Conservation (phyloP, 345 rosid species). For the Acer campestre region DNA sequence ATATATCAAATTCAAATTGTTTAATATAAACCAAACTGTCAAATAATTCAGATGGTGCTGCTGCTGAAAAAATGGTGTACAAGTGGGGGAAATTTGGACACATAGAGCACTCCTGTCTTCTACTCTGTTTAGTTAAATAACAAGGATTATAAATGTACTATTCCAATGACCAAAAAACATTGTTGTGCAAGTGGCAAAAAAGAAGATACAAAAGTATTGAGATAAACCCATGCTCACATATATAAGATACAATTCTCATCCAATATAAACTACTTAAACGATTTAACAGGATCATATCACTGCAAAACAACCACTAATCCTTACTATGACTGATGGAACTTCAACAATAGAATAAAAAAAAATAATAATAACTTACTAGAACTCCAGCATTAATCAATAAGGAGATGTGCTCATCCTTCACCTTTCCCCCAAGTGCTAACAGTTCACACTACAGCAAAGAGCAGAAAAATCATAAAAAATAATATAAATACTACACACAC, state of each 20-base stretch:
- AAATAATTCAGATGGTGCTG: neutral
- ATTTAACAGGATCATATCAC: neutral
- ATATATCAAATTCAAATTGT: neutral
- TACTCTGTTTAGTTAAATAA: neutral
- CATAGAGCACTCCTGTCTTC: neutral
- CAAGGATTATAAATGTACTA: neutral
- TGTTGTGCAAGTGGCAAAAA: neutral
- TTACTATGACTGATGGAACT: neutral
- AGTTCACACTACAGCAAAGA: conserved; percentile 55
- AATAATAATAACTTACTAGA: conserved; percentile 57
- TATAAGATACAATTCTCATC: neutral
- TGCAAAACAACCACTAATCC: neutral
- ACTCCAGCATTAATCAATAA: conserved; percentile 80
- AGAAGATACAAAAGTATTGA: neutral
- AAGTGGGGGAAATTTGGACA: neutral
- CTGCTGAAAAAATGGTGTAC: neutral
- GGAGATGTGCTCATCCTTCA: conserved; percentile 74
- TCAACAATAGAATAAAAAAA: conserved; percentile 12
- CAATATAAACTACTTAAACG: neutral
- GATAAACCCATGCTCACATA: neutral
- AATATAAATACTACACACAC: neutral
- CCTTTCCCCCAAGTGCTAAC: conserved; percentile 73
- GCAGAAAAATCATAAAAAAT: neutral
- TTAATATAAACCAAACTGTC: neutral
- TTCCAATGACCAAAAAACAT: neutral